A percentile compares a stretch with the other conserved stretches of the same genome.
phyloP scores from a whole-genome alignment of 2,329 filamentous ascomycete genomes.

The Pyrenophora teres region DNA sequence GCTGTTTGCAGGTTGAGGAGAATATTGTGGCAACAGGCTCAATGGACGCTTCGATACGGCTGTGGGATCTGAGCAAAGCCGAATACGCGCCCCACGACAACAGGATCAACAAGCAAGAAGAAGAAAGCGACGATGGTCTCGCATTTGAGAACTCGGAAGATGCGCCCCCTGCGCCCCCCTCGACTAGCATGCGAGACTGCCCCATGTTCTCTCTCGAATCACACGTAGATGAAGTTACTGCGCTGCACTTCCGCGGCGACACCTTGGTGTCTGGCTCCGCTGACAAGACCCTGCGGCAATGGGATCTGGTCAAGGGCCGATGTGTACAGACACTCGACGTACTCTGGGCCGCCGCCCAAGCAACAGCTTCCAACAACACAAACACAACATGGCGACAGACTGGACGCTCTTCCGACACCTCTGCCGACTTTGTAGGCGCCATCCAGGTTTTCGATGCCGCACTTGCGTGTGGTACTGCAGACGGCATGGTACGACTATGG shows the following conservation, averaged over 20 bases:
- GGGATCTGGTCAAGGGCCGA: conserved; percentile 96
- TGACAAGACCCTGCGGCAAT: conserved; percentile 96
- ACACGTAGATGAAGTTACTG: conserved; percentile 93
- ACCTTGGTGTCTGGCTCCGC: conserved; percentile 93
- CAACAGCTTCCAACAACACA: conserved; percentile 64
- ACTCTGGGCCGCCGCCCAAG: conserved; percentile 95
- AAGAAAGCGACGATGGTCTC: conserved; percentile 60
- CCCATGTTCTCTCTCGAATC: conserved; percentile 85
- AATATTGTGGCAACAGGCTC: conserved; percentile 94
- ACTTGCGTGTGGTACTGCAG: conserved; percentile 92
- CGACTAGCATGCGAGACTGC: conserved; percentile 85
- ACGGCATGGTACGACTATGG: conserved; percentile 96
- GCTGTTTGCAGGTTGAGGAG: conserved; percentile 90
- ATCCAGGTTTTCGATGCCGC: conserved; percentile 96
- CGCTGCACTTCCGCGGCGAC: conserved; percentile 85
- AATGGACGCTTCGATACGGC: conserved; percentile 87
- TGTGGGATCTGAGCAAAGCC: conserved; percentile 93
- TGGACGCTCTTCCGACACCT: conserved; percentile 65
- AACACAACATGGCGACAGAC: conserved; percentile 74
- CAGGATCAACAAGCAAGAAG: conserved; percentile 52
- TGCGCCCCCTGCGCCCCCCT: conserved; percentile 68
- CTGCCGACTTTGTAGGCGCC: conserved; percentile 91
- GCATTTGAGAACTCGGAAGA: conserved; percentile 75
- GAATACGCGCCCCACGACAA: conserved; percentile 75
- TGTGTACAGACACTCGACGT: conserved; percentile 98